Conservation (phyloP, 2,329 filamentous ascomycete species). For the Rhexocercosporidium sp. region DNA sequence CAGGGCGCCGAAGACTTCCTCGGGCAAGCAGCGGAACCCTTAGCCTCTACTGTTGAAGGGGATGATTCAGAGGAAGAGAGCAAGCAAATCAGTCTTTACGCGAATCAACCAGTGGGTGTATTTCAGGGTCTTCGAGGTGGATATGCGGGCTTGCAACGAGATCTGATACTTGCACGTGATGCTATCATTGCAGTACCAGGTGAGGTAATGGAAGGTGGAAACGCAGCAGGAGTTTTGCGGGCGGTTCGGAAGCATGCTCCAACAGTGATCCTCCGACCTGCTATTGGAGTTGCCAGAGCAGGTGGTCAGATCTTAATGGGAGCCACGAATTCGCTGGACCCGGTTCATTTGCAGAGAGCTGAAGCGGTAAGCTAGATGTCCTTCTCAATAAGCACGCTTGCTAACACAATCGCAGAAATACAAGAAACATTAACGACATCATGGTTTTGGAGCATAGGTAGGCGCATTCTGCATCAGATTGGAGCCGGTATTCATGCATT, state of each 20-base stretch:
- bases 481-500: slow-evolving; percentile 12
- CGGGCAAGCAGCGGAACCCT: slow-evolving; percentile 45
- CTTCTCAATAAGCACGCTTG: background rate
- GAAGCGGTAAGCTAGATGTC: slow-evolving; percentile 81
- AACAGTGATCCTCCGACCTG: slow-evolving; percentile 90
- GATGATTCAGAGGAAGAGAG: slow-evolving; percentile 70
- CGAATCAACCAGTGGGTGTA: slow-evolving; percentile 90
- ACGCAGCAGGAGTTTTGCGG: slow-evolving; percentile 77
- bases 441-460: slow-evolving; percentile 30
- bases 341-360: slow-evolving; percentile 76
- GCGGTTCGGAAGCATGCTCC: slow-evolving; percentile 83
- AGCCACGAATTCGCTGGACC: slow-evolving; percentile 89
- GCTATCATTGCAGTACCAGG: slow-evolving; percentile 94
- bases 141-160: slow-evolving; percentile 80
- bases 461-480: slow-evolving; percentile 26
- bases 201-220: slow-evolving; percentile 86
- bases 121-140: slow-evolving; percentile 85
- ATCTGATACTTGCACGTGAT: slow-evolving; percentile 85
- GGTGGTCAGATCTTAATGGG: slow-evolving; percentile 90
- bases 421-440: slow-evolving; percentile 41
- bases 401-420: slow-evolving; percentile 41
- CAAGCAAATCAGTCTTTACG: slow-evolving; percentile 87
- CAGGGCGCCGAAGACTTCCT: slow-evolving; percentile 87
- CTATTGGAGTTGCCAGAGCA: slow-evolving; percentile 87
- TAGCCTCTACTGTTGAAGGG: slow-evolving; percentile 54